These are phyloP conservation scores for Podaxis sp. DNA, from an alignment of 768 basidiomycete species.

Conservation along the genomic window DNA sequence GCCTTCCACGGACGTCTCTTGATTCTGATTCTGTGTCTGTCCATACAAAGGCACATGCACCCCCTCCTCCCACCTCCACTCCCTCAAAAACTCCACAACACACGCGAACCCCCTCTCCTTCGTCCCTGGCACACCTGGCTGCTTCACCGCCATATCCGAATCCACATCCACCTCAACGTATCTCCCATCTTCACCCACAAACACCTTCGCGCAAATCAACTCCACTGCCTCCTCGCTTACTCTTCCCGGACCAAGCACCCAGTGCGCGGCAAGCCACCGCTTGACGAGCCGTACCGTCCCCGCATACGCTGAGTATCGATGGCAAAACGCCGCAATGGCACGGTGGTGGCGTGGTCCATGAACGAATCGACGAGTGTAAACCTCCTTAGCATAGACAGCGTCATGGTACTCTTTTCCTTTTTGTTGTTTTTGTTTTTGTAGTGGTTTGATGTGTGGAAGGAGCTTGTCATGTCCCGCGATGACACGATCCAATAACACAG, in stretches of 20 bases:
- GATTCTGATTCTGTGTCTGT: background rate
- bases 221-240: conserved; percentile 81
- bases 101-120: conserved; percentile 80
- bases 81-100: conserved; percentile 68
- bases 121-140: conserved; percentile 58
- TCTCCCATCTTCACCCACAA: conserved; percentile 50
- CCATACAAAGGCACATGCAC: conserved; percentile 75
- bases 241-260: conserved; percentile 67
- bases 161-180: conserved; percentile 30
- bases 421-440: conserved; percentile 35
- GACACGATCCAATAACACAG: conserved; percentile 69
- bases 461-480: conserved; percentile 43
- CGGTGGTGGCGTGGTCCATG: conserved; percentile 85
- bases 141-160: conserved; percentile 25
- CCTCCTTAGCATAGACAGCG: conserved; percentile 53
- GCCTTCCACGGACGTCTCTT: conserved; percentile 22
- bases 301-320: conserved; percentile 76
- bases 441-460: conserved; percentile 36
- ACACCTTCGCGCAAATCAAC: conserved; percentile 77
- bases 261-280: conserved; percentile 91
- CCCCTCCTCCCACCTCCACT: conserved; percentile 83
- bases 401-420: conserved; percentile 50
- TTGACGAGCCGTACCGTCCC: conserved; percentile 87
- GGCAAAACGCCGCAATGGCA: conserved; percentile 74
- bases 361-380: conserved; percentile 71